These are phyloP conservation scores for Colletotrichum tropicale DNA, from an alignment of 2,329 filamentous ascomycete genomes.

Conservation along the genomic window DNA sequence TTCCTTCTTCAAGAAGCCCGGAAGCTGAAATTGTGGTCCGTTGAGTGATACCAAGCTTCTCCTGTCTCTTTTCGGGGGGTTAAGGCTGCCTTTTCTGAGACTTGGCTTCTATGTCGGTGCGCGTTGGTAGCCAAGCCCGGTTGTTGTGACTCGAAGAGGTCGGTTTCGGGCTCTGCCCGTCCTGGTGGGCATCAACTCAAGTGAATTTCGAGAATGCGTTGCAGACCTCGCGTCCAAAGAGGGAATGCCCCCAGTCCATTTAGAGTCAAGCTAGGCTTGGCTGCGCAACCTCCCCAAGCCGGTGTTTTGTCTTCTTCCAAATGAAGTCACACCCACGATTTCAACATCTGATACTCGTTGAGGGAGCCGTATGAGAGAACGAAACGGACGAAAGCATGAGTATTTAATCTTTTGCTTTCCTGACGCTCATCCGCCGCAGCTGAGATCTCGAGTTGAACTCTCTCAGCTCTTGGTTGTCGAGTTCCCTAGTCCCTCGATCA, in stretches of 20 bases:
- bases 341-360: neutral
- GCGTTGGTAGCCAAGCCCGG: neutral
- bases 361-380: neutral
- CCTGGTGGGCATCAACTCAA: neutral
- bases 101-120: neutral
- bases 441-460: no score
- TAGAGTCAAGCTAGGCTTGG: neutral
- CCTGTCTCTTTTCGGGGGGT: neutral
- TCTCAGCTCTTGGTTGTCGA: neutral
- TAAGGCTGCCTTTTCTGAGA: neutral
- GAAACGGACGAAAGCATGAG: neutral
- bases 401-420: neutral
- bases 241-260: fast-evolving
- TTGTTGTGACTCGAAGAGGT: fast-evolving
- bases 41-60: neutral
- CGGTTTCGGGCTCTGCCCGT: neutral
- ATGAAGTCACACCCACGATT: neutral
- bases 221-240: neutral
- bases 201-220: neutral
- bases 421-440: no score
- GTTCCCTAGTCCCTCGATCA: neutral
- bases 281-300: neutral
- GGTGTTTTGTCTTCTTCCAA: neutral
- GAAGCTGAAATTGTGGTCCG: neutral
- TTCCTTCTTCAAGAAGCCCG: neutral